phyloP scores from a whole-genome alignment of 2,329 filamentous ascomycete genomes.

The Xylariales sp. region DNA sequence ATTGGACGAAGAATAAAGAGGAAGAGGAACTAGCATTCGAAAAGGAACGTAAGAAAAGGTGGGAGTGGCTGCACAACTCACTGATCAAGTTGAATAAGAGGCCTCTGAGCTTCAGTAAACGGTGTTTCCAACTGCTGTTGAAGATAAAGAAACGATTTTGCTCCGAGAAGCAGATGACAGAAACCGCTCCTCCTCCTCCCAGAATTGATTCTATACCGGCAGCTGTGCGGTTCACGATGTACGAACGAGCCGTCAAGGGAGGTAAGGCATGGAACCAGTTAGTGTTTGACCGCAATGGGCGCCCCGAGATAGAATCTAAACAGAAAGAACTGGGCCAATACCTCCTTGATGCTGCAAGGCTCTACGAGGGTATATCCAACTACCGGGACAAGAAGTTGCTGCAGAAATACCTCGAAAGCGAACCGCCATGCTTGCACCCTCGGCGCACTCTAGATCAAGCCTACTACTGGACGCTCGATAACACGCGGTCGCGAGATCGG shows the following conservation, averaged over 20 bases:
- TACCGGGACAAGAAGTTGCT: constrained; percentile 31
- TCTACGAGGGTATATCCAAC: constrained; percentile 30
- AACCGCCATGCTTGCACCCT: constrained; percentile 36
- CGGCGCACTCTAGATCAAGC: constrained; percentile 42
- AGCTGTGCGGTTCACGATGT: no score
- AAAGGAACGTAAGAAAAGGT: neutral
- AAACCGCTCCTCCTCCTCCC: no score
- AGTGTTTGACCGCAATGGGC: neutral
- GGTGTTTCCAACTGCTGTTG: no score
- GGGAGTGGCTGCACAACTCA: neutral
- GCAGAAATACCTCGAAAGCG: constrained; percentile 25
- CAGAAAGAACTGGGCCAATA: constrained; percentile 1
- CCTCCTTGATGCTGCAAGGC: constrained; percentile 1
- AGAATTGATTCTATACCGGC: no score
- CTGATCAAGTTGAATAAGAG: no score
- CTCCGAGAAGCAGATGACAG: no score
- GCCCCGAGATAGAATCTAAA: no score
- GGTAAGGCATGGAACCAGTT: neutral
- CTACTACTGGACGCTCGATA: constrained; percentile 35
- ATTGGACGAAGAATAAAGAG: neutral
- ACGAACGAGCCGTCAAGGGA: neutral
- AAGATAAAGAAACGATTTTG: no score
- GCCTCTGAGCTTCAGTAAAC: no score
- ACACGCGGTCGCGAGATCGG: constrained; percentile 34
- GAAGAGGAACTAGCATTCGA: neutral